Percentiles rank a stretch among this genome's conserved stretches.
phyloP scores from a whole-genome alignment of 2,329 filamentous ascomycete species.

The Hymenotorrendiella dingleyae region DNA sequence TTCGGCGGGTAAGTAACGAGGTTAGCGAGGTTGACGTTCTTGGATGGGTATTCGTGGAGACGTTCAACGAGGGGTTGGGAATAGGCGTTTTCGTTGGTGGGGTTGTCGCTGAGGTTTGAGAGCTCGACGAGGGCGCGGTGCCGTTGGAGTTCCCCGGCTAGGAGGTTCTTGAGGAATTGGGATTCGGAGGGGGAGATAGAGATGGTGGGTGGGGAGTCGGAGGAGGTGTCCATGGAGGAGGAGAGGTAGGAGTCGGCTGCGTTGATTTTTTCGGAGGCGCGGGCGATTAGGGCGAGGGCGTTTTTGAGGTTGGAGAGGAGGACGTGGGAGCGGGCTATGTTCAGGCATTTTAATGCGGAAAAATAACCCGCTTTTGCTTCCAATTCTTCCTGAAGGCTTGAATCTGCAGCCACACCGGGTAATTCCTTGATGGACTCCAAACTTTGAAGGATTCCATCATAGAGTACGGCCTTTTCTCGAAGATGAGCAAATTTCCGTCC shows the following conservation, averaged over 20 bases:
- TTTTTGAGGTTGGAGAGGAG: slow-evolving; percentile 67
- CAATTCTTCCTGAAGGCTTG: slow-evolving; percentile 69
- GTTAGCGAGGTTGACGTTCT: slow-evolving; percentile 67
- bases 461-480: slow-evolving; percentile 81
- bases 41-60: slow-evolving; percentile 65
- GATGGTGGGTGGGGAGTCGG: slow-evolving; percentile 55
- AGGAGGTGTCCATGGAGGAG: slow-evolving; percentile 32
- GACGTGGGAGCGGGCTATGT: slow-evolving; percentile 79
- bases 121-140: slow-evolving; percentile 83
- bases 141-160: slow-evolving; percentile 69
- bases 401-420: slow-evolving; percentile 82
- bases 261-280: slow-evolving; percentile 59
- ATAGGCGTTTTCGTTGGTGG: slow-evolving; percentile 20
- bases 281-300: slow-evolving; percentile 76
- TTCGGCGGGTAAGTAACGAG: slow-evolving; percentile 84
- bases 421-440: slow-evolving; percentile 85
- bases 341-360: slow-evolving; percentile 78
- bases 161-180: slow-evolving; percentile 51
- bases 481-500: slow-evolving; percentile 73
- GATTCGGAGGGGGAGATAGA: slow-evolving; percentile 56
- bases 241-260: slow-evolving; percentile 43
- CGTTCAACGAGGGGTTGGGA: slow-evolving; percentile 64
- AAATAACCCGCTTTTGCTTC: slow-evolving; percentile 78
- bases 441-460: slow-evolving; percentile 86
- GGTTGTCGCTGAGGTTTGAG: slow-evolving; percentile 46